Conservation (phyloP, 129 eudicot species). For the Chrysanthemum makinoi region DNA sequence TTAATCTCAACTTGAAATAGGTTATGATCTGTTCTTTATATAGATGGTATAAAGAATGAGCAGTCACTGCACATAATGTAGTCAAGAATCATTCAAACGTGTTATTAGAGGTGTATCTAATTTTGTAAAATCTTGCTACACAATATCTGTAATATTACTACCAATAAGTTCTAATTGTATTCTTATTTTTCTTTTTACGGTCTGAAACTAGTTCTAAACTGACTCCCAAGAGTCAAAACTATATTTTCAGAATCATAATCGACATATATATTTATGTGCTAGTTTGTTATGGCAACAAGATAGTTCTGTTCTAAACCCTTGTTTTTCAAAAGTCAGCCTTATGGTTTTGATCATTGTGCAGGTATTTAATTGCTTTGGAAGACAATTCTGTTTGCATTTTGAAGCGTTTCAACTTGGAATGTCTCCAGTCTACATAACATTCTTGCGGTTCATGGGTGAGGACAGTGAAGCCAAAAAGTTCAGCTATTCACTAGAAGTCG, state of each 20-base stretch:
- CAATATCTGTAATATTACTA: background rate
- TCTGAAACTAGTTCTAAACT: background rate
- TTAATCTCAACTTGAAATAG: background rate
- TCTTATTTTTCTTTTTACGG: background rate
- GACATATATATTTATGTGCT: background rate
- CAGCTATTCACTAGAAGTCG: slow-evolving; percentile 44
- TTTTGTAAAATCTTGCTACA: background rate
- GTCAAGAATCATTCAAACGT: background rate
- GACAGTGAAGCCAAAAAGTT: slow-evolving; percentile 38
- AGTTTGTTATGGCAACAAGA: background rate
- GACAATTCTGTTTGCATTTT: slow-evolving; percentile 45
- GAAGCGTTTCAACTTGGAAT: slow-evolving; percentile 41
- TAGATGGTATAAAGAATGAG: background rate
- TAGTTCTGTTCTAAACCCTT: background rate
- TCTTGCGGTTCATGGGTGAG: slow-evolving; percentile 42
- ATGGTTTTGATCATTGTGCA: background rate
- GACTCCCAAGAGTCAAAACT: background rate
- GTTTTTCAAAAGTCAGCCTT: background rate
- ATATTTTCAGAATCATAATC: background rate
- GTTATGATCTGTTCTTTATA: background rate
- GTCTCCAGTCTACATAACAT: slow-evolving; percentile 42
- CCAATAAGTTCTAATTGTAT: background rate
- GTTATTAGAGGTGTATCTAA: background rate
- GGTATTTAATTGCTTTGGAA: slow-evolving; percentile 45
- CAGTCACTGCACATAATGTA: background rate